phyloP scores from a whole-genome alignment of 257 asterid species.

The Nicotiana otophora region DNA sequence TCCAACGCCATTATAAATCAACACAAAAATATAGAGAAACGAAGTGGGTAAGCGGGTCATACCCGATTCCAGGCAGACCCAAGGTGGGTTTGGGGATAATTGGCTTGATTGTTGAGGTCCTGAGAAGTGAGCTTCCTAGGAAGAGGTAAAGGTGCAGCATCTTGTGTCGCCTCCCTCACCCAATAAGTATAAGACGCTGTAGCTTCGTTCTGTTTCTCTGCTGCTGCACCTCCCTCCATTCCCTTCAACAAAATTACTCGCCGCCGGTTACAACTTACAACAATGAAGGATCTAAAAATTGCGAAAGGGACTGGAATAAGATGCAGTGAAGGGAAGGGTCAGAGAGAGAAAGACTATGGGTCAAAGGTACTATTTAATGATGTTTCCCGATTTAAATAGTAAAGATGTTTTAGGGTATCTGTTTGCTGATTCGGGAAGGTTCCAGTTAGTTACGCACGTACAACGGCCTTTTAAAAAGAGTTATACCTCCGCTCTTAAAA shows the following conservation, averaged over 20 bases:
- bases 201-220: constrained; percentile 28
- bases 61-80: constrained; percentile 72
- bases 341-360: neutral
- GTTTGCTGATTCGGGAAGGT: constrained; percentile 5
- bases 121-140: constrained; percentile 53
- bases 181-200: constrained; percentile 50
- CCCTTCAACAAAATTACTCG: neutral
- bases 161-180: constrained; percentile 48
- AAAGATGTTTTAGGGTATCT: neutral
- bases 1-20: neutral
- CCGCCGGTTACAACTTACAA: neutral
- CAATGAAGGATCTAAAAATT: neutral
- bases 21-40: neutral
- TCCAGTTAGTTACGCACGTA: too few species aligned
- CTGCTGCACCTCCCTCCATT: constrained; percentile 50
- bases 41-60: neutral
- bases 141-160: constrained; percentile 54
- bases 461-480: too few species aligned
- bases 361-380: neutral
- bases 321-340: neutral
- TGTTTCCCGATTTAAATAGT: neutral
- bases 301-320: neutral
- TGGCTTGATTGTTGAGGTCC: constrained; percentile 27
- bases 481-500: too few species aligned
- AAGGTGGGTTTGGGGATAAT: constrained; percentile 33